These are phyloP conservation scores for Elsinoe australis DNA, from an alignment of 2,329 filamentous ascomycete species.

Conservation along the genomic window DNA sequence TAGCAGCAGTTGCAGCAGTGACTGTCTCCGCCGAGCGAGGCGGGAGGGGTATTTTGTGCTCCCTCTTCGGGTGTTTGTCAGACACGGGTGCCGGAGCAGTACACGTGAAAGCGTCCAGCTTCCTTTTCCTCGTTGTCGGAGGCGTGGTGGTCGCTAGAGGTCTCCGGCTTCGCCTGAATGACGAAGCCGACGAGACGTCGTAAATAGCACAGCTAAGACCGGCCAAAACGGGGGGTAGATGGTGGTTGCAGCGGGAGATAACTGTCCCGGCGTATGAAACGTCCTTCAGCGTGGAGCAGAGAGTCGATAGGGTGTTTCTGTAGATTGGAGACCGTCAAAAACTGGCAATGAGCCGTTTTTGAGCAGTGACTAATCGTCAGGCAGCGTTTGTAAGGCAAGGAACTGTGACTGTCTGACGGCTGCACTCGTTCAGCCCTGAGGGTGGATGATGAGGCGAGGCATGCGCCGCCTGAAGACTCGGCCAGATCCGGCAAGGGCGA, in stretches of 20 bases:
- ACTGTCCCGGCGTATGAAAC: slow-evolving; percentile 15
- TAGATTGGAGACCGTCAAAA: slow-evolving; percentile 13
- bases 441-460: slow-evolving; percentile 16
- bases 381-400: not conserved
- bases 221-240: slow-evolving; percentile 11
- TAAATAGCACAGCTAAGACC: slow-evolving; percentile 8
- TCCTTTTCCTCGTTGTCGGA: slow-evolving; percentile 30
- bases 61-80: slow-evolving; percentile 19
- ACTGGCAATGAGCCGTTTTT: slow-evolving; percentile 12
- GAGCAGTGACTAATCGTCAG: slow-evolving; percentile 7
- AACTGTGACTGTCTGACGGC: slow-evolving; percentile 2
- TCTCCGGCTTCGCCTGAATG: slow-evolving; percentile 24
- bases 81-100: slow-evolving; percentile 18
- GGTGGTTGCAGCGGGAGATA: slow-evolving; percentile 16
- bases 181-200: slow-evolving; percentile 24
- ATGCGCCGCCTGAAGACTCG: slow-evolving; percentile 13
- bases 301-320: not conserved
- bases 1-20: slow-evolving; percentile 31
- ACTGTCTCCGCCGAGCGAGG: slow-evolving; percentile 26
- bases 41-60: slow-evolving; percentile 20
- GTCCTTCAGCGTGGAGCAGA: slow-evolving; percentile 1
- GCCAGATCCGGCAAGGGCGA: slow-evolving; percentile 11
- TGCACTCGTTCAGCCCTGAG: slow-evolving; percentile 13
- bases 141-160: slow-evolving; percentile 25
- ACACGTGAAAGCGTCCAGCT: slow-evolving; percentile 24